These are phyloP conservation scores for Digitaria exilis DNA, from an alignment of 202 grass and related monocot species.

Conservation along the genomic window DNA sequence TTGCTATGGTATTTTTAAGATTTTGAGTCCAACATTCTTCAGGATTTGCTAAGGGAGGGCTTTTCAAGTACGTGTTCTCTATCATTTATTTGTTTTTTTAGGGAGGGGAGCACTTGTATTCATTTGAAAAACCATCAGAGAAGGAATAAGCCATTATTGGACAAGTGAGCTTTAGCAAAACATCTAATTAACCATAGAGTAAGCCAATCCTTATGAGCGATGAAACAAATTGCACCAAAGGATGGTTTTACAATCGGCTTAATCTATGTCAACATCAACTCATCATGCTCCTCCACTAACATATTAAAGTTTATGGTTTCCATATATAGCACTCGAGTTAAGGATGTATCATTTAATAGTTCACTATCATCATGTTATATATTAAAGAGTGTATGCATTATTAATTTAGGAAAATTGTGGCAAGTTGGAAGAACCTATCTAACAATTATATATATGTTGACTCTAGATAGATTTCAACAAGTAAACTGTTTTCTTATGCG, in stretches of 20 bases:
- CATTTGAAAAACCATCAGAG: not conserved
- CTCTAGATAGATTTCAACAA: not conserved
- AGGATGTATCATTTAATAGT: not conserved
- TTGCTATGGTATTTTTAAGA: too few relatives aligned
- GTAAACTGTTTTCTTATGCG: not conserved
- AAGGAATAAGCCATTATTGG: not conserved
- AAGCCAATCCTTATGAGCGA: not conserved
- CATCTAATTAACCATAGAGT: not conserved
- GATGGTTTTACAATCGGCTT: not conserved
- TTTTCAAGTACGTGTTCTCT: too few relatives aligned
- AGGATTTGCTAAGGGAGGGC: not conserved
- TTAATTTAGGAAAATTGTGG: not conserved
- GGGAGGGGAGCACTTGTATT: not conserved
- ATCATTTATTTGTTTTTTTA: too few relatives aligned
- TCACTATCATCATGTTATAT: not conserved
- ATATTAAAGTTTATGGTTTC: not conserved
- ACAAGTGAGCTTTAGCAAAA: not conserved
- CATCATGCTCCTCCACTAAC: not conserved
- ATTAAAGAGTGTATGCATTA: not conserved
- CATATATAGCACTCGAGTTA: slow-evolving; percentile 20
- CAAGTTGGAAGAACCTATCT: not conserved
- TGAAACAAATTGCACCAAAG: not conserved
- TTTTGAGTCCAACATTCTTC: not conserved
- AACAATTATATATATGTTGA: not conserved
- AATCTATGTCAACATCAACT: not conserved